These are phyloP conservation scores for Rhizodiscina lignyota DNA, from an alignment of 495 filamentous ascomycete species.

Conservation along the genomic window DNA sequence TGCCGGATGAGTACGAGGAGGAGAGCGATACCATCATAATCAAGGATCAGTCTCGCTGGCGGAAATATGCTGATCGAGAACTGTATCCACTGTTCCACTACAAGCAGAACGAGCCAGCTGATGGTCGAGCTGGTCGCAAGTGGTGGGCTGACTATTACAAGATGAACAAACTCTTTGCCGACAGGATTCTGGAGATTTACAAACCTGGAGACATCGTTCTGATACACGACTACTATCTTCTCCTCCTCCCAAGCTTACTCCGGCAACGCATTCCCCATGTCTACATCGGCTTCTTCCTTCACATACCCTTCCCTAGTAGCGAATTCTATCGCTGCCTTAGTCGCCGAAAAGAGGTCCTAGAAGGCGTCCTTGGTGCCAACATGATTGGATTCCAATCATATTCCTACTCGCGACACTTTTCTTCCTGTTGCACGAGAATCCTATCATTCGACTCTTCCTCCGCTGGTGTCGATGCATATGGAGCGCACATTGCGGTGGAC, in stretches of 20 bases:
- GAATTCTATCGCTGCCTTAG: slow-evolving; percentile 80
- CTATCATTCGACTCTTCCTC: slow-evolving; percentile 68
- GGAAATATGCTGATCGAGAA: slow-evolving; percentile 74
- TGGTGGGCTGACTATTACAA: slow-evolving; percentile 82
- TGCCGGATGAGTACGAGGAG: slow-evolving; percentile 43
- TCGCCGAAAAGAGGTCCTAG: slow-evolving; percentile 70
- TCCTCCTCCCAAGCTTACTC: slow-evolving; percentile 71
- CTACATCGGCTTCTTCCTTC: slow-evolving; percentile 82
- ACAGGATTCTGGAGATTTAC: slow-evolving; percentile 69
- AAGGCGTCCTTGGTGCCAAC: slow-evolving; percentile 75
- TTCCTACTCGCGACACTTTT: slow-evolving; percentile 82
- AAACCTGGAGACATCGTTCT: slow-evolving; percentile 79
- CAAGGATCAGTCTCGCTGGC: slow-evolving; percentile 66
- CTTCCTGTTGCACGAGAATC: slow-evolving; percentile 78
- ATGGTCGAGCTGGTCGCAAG: slow-evolving; percentile 61
- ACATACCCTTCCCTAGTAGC: slow-evolving; percentile 85
- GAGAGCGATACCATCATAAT: slow-evolving; percentile 44
- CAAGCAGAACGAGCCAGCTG: slow-evolving; percentile 73
- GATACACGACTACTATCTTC: slow-evolving; percentile 83
- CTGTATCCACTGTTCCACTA: slow-evolving; percentile 87
- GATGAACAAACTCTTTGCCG: slow-evolving; percentile 76
- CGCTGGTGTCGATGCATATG: slow-evolving; percentile 74
- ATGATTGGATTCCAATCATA: slow-evolving; percentile 87
- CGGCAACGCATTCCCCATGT: slow-evolving; percentile 67
- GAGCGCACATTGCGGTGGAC: slow-evolving; percentile 70